A percentile compares a stretch with the other conserved stretches of the same genome.
Conservation (phyloP, 305 asterid species). For the Plantago lanceolata region DNA sequence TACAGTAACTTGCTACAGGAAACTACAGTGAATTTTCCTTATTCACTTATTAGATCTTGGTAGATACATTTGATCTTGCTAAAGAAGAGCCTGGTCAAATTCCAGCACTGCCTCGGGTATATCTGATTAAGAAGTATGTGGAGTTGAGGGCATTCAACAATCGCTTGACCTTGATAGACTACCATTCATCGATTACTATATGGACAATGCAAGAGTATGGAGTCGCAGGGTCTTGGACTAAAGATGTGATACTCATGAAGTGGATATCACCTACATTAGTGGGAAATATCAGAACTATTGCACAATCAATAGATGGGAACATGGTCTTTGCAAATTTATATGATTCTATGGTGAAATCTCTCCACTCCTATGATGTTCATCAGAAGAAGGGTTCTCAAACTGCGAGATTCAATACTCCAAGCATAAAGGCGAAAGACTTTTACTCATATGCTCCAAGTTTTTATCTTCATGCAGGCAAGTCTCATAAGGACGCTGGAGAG, state of each 20-base stretch:
- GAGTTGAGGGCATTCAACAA: not conserved
- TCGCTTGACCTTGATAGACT: not conserved
- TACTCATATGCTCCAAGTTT: too few relatives aligned
- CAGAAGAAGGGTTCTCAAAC: not conserved
- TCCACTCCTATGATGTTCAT: not conserved
- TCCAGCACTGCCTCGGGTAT: not conserved
- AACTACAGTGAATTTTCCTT: too few relatives aligned
- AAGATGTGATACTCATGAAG: not conserved
- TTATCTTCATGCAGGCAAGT: too few relatives aligned
- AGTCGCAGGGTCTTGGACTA: not conserved
- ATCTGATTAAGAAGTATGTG: not conserved
- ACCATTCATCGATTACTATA: not conserved
- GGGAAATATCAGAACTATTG: not conserved
- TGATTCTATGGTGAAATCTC: too few relatives aligned
- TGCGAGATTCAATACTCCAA: too few relatives aligned
- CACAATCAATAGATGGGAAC: not conserved
- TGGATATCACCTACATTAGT: not conserved
- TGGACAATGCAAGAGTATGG: not conserved
- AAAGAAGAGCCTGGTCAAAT: not conserved
- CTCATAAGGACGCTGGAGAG: too few relatives aligned
- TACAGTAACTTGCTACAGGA: too few relatives aligned
- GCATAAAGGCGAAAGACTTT: too few relatives aligned
- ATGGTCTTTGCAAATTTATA: not conserved
- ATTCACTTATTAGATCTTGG: too few relatives aligned
- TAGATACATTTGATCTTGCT: not conserved